Percentiles rank a stretch among this genome's conserved stretches.
Evolutionary conservation across 192 early-diverging fungal species (phyloP).

Genomic region (Backusella tarrabulga): DNA sequence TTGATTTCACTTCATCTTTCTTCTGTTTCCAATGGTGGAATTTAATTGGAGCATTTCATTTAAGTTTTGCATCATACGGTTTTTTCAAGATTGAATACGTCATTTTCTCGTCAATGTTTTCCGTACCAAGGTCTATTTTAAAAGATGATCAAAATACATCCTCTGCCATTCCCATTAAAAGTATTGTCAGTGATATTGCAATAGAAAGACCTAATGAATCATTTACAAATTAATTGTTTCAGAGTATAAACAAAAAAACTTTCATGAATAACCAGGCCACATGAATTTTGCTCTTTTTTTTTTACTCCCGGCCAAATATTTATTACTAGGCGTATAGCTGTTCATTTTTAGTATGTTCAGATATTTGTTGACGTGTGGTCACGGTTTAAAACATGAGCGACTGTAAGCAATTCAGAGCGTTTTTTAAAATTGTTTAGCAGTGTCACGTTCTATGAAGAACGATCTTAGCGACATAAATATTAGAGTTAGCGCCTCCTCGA

Average conservation of each 20-base stretch:
- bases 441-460: too few species aligned
- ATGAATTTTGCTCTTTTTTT: background rate
- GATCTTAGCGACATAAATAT: too few species aligned
- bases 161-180: too few species aligned
- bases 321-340: background rate
- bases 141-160: background rate
- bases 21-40: background rate
- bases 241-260: background rate
- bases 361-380: background rate
- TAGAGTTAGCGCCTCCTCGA: too few species aligned
- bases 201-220: too few species aligned
- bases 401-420: background rate
- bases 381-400: background rate
- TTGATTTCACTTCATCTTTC: background rate
- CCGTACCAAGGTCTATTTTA: background rate
- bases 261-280: background rate
- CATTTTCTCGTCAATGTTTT: too few species aligned
- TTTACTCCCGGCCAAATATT: background rate
- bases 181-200: too few species aligned
- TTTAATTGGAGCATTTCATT: background rate
- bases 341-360: background rate
- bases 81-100: background rate
- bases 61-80: background rate
- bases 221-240: too few species aligned
- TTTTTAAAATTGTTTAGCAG: background rate